Evolutionary conservation across 2,329 filamentous ascomycete species (phyloP).

Genomic region (Torrubiella hemipterigena): DNA sequence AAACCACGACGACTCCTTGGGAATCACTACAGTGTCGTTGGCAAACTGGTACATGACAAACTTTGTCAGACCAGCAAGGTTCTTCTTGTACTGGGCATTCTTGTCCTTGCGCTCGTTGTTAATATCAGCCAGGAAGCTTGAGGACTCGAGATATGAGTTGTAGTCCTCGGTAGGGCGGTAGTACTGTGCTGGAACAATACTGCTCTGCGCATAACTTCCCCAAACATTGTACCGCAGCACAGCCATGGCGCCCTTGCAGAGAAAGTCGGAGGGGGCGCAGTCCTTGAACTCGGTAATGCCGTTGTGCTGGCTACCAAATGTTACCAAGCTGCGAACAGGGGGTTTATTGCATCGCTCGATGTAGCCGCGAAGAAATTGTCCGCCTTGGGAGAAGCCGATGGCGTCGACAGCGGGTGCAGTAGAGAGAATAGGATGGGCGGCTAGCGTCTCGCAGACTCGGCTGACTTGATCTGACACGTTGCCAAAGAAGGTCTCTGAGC

Average conservation of each 20-base stretch:
- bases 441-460: slow-evolving; percentile 65
- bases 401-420: slow-evolving; percentile 79
- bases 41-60: slow-evolving; percentile 87
- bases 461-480: slow-evolving; percentile 73
- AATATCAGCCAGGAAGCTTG: slow-evolving; percentile 86
- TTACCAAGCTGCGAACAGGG: slow-evolving; percentile 66
- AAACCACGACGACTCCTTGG: slow-evolving; percentile 88
- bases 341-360: slow-evolving; percentile 75
- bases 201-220: slow-evolving; percentile 63
- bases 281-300: slow-evolving; percentile 75
- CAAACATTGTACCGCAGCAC: slow-evolving; percentile 73
- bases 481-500: slow-evolving; percentile 78
- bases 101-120: slow-evolving; percentile 80
- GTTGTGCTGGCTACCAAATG: slow-evolving; percentile 85
- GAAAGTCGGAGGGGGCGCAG: slow-evolving; percentile 60
- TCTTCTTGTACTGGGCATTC: slow-evolving; percentile 61
- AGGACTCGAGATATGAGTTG: slow-evolving; percentile 62
- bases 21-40: slow-evolving; percentile 74
- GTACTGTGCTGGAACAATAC: slow-evolving; percentile 88
- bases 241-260: slow-evolving; percentile 71
- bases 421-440: slow-evolving; percentile 64
- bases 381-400: slow-evolving; percentile 89
- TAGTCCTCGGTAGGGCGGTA: slow-evolving; percentile 58
- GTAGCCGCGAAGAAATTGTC: slow-evolving; percentile 87
- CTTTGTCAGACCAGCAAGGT: slow-evolving; percentile 57